phyloP scores from a whole-genome alignment of 257 asterid genomes.

The Fraxinus cuspidata region DNA sequence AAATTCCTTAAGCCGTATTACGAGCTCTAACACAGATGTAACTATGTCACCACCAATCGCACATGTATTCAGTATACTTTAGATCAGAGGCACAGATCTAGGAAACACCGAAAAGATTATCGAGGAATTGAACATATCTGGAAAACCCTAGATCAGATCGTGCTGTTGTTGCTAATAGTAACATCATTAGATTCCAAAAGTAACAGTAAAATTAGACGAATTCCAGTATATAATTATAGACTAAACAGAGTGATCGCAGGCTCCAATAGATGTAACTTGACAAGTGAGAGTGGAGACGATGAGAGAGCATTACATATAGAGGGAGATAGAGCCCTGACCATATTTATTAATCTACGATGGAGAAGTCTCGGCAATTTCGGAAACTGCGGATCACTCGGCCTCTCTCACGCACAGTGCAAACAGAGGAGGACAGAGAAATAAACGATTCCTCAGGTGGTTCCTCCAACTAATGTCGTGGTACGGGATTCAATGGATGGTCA shows the following conservation, averaged over 20 bases:
- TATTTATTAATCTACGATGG: slow-evolving; percentile 8
- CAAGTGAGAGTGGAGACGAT: not conserved
- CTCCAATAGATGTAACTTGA: not conserved
- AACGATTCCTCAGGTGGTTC: not conserved
- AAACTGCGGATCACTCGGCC: slow-evolving; percentile 27
- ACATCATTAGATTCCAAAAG: not conserved
- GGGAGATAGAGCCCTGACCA: slow-evolving; percentile 34
- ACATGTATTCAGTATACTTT: not conserved
- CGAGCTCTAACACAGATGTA: not conserved
- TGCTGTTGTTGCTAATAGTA: not conserved
- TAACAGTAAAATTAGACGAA: not conserved
- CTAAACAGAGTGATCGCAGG: not conserved
- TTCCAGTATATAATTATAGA: not conserved
- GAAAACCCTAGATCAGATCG: not conserved
- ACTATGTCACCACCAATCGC: not conserved
- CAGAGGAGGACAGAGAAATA: not conserved
- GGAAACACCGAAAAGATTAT: not conserved
- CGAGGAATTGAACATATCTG: not conserved
- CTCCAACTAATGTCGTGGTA: no score
- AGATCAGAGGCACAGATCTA: not conserved
- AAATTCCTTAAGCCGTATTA: not conserved
- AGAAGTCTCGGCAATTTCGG: slow-evolving; percentile 16
- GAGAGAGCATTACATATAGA: slow-evolving; percentile 23
- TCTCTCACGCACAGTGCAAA: not conserved
- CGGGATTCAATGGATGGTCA: no score